Percentiles rank a stretch among this genome's conserved stretches.
Evolutionary conservation across 495 filamentous ascomycete species (phyloP).

Genomic region (Annulohypoxylon moriforme): DNA sequence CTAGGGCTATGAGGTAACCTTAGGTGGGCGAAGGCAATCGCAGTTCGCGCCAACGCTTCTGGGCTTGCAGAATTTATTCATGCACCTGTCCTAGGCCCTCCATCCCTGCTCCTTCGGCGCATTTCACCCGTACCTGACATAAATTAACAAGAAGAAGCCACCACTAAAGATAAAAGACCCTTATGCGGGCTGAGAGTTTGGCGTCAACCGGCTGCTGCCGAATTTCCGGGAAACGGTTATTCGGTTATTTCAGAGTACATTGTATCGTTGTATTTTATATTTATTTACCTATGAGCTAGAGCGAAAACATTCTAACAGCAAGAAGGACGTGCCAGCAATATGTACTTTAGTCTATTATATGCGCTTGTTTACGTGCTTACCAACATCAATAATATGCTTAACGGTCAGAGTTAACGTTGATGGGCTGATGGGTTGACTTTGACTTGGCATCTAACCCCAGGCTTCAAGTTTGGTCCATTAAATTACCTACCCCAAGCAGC

Average conservation of each 20-base stretch:
- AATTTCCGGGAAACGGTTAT: conserved; percentile 15
- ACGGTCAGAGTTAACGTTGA: background rate
- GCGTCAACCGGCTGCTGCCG: conserved; percentile 27
- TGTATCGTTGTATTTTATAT: background rate
- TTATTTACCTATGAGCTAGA: background rate
- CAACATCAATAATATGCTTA: background rate
- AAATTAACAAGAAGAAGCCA: conserved; percentile 21
- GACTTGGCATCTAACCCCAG: conserved; percentile 5
- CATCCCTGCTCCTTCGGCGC: conserved; percentile 18
- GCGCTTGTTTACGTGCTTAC: background rate
- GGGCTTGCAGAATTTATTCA: background rate
- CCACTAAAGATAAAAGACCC: conserved; percentile 24
- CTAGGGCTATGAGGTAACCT: background rate
- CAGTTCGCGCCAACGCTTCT: background rate
- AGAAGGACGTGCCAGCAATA: background rate
- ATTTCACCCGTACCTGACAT: conserved; percentile 39
- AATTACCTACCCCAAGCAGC: conserved; percentile 6
- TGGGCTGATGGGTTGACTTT: background rate
- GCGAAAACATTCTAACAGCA: background rate
- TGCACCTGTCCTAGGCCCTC: background rate
- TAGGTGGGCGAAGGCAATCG: background rate
- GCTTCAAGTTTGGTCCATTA: conserved; percentile 10
- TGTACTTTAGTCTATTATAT: background rate
- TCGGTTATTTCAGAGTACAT: background rate
- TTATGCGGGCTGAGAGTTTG: conserved; percentile 27